These are phyloP conservation scores for Xylaria scruposa DNA, from an alignment of 495 filamentous ascomycete genomes.

Conservation along the genomic window DNA sequence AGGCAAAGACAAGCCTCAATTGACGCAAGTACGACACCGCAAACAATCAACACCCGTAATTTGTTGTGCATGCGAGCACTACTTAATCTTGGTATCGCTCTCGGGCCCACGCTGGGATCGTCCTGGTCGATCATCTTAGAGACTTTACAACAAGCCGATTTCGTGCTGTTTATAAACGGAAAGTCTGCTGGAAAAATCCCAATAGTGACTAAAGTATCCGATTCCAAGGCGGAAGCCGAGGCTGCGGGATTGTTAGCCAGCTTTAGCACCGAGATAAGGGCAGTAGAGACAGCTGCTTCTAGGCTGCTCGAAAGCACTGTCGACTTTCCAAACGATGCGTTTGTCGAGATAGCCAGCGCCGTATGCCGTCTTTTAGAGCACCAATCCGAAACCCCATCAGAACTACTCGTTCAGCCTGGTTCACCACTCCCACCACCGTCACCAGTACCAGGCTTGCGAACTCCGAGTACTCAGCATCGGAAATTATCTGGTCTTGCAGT, in stretches of 20 bases:
- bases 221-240: constrained; percentile 52
- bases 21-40: constrained; percentile 47
- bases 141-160: constrained; percentile 87
- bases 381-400: constrained; percentile 39
- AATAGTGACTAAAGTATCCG: constrained; percentile 48
- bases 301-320: constrained; percentile 88
- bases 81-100: constrained; percentile 90
- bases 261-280: constrained; percentile 77
- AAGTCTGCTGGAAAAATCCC: constrained; percentile 56
- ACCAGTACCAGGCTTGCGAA: constrained; percentile 34
- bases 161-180: constrained; percentile 71
- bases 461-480: constrained; percentile 56
- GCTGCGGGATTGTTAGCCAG: constrained; percentile 62
- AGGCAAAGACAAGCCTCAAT: constrained; percentile 60
- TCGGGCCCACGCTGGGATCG: constrained; percentile 82
- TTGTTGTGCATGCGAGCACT: constrained; percentile 87
- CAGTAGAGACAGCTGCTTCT: constrained; percentile 85
- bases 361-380: constrained; percentile 70
- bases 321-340: constrained; percentile 83
- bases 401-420: constrained; percentile 43
- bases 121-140: constrained; percentile 93
- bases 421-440: constrained; percentile 40
- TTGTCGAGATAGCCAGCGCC: constrained; percentile 76
- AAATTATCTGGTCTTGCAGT: constrained; percentile 67
- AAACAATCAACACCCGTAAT: constrained; percentile 83